A percentile compares a stretch with the other conserved stretches of the same genome.
These are phyloP conservation scores for Peltaster fructicola DNA, from an alignment of 2,329 filamentous ascomycete species.

Conservation along the genomic window DNA sequence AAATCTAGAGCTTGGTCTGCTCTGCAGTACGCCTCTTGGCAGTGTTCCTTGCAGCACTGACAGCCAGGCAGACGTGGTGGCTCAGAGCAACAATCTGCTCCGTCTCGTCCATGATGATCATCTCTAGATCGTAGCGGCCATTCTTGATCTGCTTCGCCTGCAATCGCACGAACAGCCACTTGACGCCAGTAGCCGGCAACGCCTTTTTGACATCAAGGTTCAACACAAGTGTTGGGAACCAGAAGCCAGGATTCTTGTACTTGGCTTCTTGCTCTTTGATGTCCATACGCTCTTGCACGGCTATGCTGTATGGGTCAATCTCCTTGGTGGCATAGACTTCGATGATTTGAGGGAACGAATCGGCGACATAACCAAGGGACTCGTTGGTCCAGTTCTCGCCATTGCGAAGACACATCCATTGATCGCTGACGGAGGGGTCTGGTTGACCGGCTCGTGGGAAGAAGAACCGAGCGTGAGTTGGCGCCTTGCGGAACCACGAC, in stretches of 20 bases:
- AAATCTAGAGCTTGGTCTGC: constrained; percentile 9
- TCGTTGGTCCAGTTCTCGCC: constrained; percentile 47
- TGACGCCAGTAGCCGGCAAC: constrained; percentile 47
- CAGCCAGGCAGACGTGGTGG: constrained; percentile 47
- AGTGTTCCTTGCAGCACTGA: constrained; percentile 47
- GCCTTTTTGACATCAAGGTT: constrained; percentile 63
- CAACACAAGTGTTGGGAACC: constrained; percentile 61
- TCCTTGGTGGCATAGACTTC: constrained; percentile 26
- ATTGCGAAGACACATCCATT: constrained; percentile 48
- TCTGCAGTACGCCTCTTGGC: constrained; percentile 27
- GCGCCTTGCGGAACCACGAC: constrained; percentile 31
- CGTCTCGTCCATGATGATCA: constrained; percentile 45
- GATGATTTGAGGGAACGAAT: constrained; percentile 51
- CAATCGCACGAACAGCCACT: constrained; percentile 54
- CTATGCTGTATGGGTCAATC: constrained; percentile 18
- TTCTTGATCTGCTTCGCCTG: constrained; percentile 49
- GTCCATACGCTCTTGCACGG: constrained; percentile 6
- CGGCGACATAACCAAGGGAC: constrained; percentile 46
- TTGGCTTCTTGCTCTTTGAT: constrained; percentile 12
- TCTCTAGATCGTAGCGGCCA: constrained; percentile 57
- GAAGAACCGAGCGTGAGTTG: constrained; percentile 33
- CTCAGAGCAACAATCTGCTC: constrained; percentile 51
- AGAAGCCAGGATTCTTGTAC: constrained; percentile 27
- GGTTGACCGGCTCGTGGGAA: constrained; percentile 31
- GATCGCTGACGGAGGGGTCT: constrained; percentile 32